Base-by-base conservation (phyloP, 2,329 filamentous ascomycete species). In the Colletotrichum brevisporum region DNA sequence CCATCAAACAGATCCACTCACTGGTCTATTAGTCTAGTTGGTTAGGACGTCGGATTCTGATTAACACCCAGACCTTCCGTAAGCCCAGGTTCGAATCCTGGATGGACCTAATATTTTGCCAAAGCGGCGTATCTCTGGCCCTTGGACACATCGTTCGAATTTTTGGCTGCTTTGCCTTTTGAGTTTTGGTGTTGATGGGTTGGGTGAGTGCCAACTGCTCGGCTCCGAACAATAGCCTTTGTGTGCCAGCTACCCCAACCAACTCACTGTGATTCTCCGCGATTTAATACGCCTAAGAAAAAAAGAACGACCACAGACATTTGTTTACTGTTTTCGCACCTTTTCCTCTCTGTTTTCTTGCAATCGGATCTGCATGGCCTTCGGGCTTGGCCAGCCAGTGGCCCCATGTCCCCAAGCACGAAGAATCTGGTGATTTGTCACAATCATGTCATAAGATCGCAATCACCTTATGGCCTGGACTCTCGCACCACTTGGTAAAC, bases 31-130 rank as follows among this genome's bases (percentile, higher is more conserved):
- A 69, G 67, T 69, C 67, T 69, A 69, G 67, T 69, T 69, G 67
- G 67, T 69, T 69, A 69, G 56, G 67, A 69, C 67, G 67, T 69
- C 67, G 67, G 67, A 69, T 69, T 69, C 67, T 69, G 67, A 69
- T 31, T 61, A 1, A 4, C 5, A 31, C 12, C 26, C 55, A 52
- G 56, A 36, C 13, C 16, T 69, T 69, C 67, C 67, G 67, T 69
- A 69, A 6, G 67, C 67, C 67, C 67, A 69, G 67, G 67, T 69
- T 67, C 67, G 67, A 69, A 69, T 69, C 67, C 67, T 69, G 67
- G 67, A 69, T 69, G 66, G 66, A 69, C 66, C 66, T 66, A 3
- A 3, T 3, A 0, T 66, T 69, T 69, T 60, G 41, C 4, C 5
- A 24, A 24, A 3, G 2, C 21, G 21, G 21, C 21, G 21, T 24